Evolutionary conservation across 1,139 yeast genomes (phyloP), one percentile per base, ranked within the genome.

Genomic region (Blastobotrys malaysiensis): DNA sequence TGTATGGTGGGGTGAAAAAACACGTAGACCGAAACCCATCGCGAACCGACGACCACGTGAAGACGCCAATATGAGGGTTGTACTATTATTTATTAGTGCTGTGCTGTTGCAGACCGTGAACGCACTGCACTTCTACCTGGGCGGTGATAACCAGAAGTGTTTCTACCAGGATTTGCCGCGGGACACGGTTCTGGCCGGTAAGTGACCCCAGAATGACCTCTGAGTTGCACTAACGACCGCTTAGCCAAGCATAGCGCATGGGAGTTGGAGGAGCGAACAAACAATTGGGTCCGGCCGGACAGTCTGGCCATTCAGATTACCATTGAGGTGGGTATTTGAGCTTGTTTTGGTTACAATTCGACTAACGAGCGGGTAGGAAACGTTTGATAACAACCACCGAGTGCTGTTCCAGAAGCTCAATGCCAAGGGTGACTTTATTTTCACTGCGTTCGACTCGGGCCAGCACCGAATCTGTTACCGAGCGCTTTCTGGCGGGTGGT

Each of bases 391-490:
- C 62, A 77, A 83, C 64, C 88, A 84, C 64, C 78, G 87, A 54
- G 87, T 86, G 48, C 83, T 83, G 48, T 80, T 82, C 65, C 89
- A 84, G 68, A 79, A 78, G 65, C 82, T 83, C 14, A 67, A 77
- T 5, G 73, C 87, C 24, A 69, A 71, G 24, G 88, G 89, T 43
- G 84, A 82, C 59, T 84, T 85, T 69, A 79, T 86, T 19, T 85
- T 84, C 70, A 79, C 83, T 27, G 85, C 91, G 1, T 73, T 82
- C 50, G 89, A 82, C 50, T 75, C 83, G 39, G 95, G 95, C 47
- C 88, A 84, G 65, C 93, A 86, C 72, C 74, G 80, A 63, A 77
- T 86, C 50, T 86, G 95, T 70, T 75, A 85, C 63, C 82, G 83
- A 55, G 86, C 89, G 3, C 78, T 81, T 60, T 76, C 81, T 43